These are phyloP conservation scores for Talaromyces sp. DNA, from an alignment of 2,329 filamentous ascomycete species.

Conservation along the genomic window DNA sequence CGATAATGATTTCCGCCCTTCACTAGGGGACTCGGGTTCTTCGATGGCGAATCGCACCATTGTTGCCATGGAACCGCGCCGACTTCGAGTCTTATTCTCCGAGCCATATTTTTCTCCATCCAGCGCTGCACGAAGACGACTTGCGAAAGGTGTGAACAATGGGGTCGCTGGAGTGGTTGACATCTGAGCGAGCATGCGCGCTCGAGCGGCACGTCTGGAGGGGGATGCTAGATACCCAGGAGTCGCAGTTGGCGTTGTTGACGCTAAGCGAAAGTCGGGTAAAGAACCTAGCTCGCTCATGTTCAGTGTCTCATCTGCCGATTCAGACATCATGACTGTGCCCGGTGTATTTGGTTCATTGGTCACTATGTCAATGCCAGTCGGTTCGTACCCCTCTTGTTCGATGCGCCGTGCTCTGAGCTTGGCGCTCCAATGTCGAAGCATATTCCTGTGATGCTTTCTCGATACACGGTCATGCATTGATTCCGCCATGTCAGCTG, in stretches of 20 bases:
- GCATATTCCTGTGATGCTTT: constrained; percentile 54
- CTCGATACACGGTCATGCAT: constrained; percentile 52
- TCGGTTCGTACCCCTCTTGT: constrained; percentile 26
- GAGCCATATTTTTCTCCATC: constrained; percentile 17
- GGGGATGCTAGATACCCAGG: constrained; percentile 45
- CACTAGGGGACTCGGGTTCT: constrained; percentile 40
- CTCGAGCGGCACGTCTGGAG: constrained; percentile 45
- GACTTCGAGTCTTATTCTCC: constrained; percentile 21
- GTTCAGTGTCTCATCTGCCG: constrained; percentile 35
- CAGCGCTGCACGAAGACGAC: constrained; percentile 31
- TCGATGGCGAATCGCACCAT: constrained; percentile 42
- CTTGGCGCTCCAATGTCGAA: constrained; percentile 54
- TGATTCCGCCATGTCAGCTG: constrained; percentile 51
- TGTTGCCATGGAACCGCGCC: constrained; percentile 24
- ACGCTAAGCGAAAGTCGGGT: constrained; percentile 26
- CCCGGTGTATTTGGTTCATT: constrained; percentile 23
- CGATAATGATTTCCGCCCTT: constrained; percentile 37
- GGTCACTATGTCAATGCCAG: constrained; percentile 26
- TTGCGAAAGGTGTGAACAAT: constrained; percentile 43
- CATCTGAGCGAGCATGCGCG: constrained; percentile 38
- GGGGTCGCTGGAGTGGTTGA: constrained; percentile 47
- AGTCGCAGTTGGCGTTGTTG: constrained; percentile 37
- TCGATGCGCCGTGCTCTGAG: constrained; percentile 32
- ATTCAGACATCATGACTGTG: constrained; percentile 30
- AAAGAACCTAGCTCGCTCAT: constrained; percentile 33